Evolutionary conservation across 225 moss, liverwort and hornwort species (phyloP).

Genomic region (Straminergon stramineum): DNA sequence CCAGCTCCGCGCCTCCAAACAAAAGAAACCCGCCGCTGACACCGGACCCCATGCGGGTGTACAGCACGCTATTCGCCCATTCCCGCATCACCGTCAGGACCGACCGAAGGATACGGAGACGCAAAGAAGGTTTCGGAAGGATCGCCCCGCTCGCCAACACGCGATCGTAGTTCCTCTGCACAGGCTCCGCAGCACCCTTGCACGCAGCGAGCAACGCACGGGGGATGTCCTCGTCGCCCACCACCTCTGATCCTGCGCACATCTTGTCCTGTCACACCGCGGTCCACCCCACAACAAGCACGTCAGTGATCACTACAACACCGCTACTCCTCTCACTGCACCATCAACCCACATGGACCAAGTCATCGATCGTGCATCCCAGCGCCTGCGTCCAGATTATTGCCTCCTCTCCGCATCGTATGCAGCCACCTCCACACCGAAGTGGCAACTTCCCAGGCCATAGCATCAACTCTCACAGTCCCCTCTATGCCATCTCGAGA

Average conservation of each 20-base stretch:
- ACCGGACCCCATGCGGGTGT: conserved; percentile 56
- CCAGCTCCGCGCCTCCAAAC: conserved; percentile 57
- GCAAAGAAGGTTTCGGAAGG: conserved; percentile 71
- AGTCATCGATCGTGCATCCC: neutral
- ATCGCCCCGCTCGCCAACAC: conserved; percentile 90
- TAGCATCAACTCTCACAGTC: neutral
- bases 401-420: neutral
- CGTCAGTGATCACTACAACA: neutral
- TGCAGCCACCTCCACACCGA: neutral
- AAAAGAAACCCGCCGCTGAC: conserved; percentile 45
- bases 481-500: neutral
- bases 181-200: conserved; percentile 89
- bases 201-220: conserved; percentile 87
- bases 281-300: neutral
- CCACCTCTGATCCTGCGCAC: conserved; percentile 48
- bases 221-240: conserved; percentile 87
- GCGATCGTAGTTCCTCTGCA: conserved; percentile 87
- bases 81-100: conserved; percentile 89
- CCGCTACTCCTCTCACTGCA: neutral
- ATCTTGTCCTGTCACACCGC: conserved; percentile 49
- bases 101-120: conserved; percentile 88
- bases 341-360: neutral
- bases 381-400: neutral
- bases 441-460: neutral
- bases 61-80: conserved; percentile 67